Base-by-base conservation (phyloP, 2,329 filamentous ascomycete genomes). In the Botrytis tulipae region DNA sequence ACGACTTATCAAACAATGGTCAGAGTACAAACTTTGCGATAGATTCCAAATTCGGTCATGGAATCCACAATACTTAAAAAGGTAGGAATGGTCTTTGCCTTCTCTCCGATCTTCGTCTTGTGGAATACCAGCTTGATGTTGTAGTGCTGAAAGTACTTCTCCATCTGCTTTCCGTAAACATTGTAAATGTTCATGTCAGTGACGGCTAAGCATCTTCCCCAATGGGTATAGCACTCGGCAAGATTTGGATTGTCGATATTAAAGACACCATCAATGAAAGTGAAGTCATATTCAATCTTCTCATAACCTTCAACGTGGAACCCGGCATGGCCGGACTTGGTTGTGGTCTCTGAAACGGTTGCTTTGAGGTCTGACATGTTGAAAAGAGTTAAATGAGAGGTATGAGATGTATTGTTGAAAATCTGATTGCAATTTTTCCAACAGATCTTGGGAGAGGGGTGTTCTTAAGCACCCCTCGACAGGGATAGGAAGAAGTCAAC, bases 211-310 rank as follows among this genome's bases (percentile, higher is more conserved):
- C 88, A 90, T 70, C 91, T 86, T 46, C 87, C 85, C 90, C 90
- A 93, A 75, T 84, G 84, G 78, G 87, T 83, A 82, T 92, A 93
- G 81, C 88, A 90, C 42, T 89, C 82, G 25, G 90, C 89, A 16
- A 93, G 85, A 77, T 92, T 86, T 25, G 83, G 78, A 78, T 92
- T 91, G 76, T 84, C 78, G 60, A 84, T 78, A 79, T 91, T 83
- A 82, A 93, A 93, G 73, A 93, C 86, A 66, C 87, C 88, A 77
- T 93, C 91, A 65, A 93, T 86, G 82, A 93, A 92, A 72, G 89
- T 88, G 81, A 93, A 93, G 82, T 92, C 90, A 80, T 93, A 93
- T 79, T 91, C 88, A 79, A 93, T 92, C 85, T 92, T 93, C 84
- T 93, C 91, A 78, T 92, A 92, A 37, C 91, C 91, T 77, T 90